A percentile compares a stretch with the other conserved stretches of the same genome.
phyloP scores from a whole-genome alignment of 73 alveolate genomes.

The Breviolum minutum region DNA sequence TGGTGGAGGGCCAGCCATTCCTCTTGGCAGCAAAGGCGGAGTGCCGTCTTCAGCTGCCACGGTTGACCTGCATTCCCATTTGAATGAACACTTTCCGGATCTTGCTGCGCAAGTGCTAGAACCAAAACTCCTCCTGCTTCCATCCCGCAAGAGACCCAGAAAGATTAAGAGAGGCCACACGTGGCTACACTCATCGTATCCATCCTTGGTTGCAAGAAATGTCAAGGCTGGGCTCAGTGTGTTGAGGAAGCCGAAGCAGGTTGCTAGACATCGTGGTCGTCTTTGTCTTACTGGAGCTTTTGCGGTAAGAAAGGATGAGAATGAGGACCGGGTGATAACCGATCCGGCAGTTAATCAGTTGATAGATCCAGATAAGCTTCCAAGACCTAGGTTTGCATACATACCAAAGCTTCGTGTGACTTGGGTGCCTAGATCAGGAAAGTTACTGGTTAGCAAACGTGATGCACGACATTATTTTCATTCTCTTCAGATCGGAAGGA shows the following conservation, averaged over 20 bases:
- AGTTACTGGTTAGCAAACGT: neutral
- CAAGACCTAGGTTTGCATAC: constrained; percentile 57
- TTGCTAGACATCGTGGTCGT: neutral
- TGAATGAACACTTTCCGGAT: neutral
- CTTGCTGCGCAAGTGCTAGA: neutral
- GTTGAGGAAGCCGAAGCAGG: neutral
- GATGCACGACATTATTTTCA: constrained; percentile 44
- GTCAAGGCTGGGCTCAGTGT: constrained; percentile 13
- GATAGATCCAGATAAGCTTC: constrained; percentile 8
- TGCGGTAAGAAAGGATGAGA: constrained; percentile 18
- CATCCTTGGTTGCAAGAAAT: neutral
- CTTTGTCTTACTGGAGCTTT: neutral
- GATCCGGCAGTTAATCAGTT: constrained; percentile 39
- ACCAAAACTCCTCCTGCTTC: neutral
- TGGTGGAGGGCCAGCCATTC: constrained; percentile 19
- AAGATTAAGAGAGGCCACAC: constrained; percentile 19
- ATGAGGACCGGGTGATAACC: constrained; percentile 54
- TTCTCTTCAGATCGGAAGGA: constrained; percentile 22
- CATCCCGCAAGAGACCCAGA: neutral
- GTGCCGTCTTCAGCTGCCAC: constrained; percentile 38
- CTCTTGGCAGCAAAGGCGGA: constrained; percentile 38
- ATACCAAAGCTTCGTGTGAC: neutral
- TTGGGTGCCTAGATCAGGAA: neutral
- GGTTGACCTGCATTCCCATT: neutral
- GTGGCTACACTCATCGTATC: neutral